Conservation (phyloP, 495 filamentous ascomycete genomes). For the Ascodesmis nigricans region DNA sequence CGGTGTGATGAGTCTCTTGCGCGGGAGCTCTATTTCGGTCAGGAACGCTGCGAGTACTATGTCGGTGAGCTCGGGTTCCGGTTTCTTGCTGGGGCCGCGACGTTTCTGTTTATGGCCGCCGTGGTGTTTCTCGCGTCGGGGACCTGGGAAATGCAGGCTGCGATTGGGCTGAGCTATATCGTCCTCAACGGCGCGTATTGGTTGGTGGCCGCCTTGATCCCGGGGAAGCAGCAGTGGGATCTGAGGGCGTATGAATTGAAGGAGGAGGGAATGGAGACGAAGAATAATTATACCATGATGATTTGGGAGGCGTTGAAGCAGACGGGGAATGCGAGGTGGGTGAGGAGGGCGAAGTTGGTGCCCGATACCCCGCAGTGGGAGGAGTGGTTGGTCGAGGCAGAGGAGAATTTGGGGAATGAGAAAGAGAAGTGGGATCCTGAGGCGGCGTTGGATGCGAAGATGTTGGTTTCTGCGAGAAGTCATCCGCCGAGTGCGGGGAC, state of each 20-base stretch:
- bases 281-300: slow-evolving; percentile 1
- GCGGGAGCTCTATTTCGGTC: slow-evolving; percentile 40
- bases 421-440: no score
- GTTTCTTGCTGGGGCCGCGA: slow-evolving; percentile 34
- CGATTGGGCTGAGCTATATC: slow-evolving; percentile 35
- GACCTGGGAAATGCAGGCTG: slow-evolving; percentile 35
- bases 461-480: no score
- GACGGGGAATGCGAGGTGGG: slow-evolving; percentile 1
- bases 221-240: slow-evolving; percentile 5
- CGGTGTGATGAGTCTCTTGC: slow-evolving; percentile 40
- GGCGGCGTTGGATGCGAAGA: no score
- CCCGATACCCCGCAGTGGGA: slow-evolving; percentile 2
- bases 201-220: slow-evolving; percentile 30
- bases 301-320: neutral
- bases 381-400: neutral
- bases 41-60: slow-evolving; percentile 33
- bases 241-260: neutral
- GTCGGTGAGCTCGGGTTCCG: slow-evolving; percentile 26
- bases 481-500: no score
- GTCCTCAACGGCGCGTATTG: slow-evolving; percentile 39
- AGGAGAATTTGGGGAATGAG: no score
- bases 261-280: neutral
- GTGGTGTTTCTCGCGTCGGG: slow-evolving; percentile 42
- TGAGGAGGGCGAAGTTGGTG: neutral
- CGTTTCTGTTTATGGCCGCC: slow-evolving; percentile 36